Conservation (phyloP, 2,329 filamentous ascomycete genomes). For the Aphanoascus verrucosus region DNA sequence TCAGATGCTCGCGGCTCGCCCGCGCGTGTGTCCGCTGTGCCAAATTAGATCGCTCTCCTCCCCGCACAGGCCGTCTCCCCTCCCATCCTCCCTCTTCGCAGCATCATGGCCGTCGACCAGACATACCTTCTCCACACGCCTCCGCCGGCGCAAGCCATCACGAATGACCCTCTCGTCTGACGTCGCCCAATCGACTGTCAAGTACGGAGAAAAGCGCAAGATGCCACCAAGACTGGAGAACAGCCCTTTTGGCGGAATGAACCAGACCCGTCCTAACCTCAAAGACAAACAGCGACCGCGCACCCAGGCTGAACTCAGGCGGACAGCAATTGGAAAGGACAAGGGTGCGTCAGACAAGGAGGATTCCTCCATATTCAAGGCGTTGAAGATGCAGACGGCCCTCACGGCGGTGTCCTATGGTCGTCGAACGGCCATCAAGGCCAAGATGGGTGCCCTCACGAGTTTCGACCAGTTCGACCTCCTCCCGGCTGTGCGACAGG, state of each 20-base stretch:
- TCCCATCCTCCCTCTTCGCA: neutral
- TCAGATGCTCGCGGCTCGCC: neutral
- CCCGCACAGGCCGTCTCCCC: neutral
- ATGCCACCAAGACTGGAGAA: conserved; percentile 35
- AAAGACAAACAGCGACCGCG: conserved; percentile 26
- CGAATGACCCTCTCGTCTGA: conserved; percentile 32
- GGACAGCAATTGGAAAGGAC: conserved; percentile 32
- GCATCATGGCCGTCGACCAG: conserved; percentile 26
- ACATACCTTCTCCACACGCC: conserved; percentile 24
- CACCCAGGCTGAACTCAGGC: conserved; percentile 35
- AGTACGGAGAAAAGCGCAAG: conserved; percentile 24
- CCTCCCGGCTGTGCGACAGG: conserved; percentile 58
- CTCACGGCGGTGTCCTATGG: conserved; percentile 68
- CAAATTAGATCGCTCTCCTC: conserved; percentile 18
- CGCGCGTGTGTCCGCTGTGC: conserved; percentile 25
- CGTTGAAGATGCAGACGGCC: conserved; percentile 83
- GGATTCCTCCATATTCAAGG: conserved; percentile 54
- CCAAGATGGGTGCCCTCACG: conserved; percentile 53
- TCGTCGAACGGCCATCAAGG: conserved; percentile 52
- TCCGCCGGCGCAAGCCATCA: conserved; percentile 26
- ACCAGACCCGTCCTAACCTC: conserved; percentile 39
- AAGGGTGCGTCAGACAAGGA: conserved; percentile 33
- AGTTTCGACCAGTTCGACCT: conserved; percentile 74
- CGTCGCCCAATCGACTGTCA: conserved; percentile 26
- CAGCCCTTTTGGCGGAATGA: conserved; percentile 52